phyloP scores from a whole-genome alignment of 2,329 filamentous ascomycete species.

The Cladosporium austrohemisphaericum region DNA sequence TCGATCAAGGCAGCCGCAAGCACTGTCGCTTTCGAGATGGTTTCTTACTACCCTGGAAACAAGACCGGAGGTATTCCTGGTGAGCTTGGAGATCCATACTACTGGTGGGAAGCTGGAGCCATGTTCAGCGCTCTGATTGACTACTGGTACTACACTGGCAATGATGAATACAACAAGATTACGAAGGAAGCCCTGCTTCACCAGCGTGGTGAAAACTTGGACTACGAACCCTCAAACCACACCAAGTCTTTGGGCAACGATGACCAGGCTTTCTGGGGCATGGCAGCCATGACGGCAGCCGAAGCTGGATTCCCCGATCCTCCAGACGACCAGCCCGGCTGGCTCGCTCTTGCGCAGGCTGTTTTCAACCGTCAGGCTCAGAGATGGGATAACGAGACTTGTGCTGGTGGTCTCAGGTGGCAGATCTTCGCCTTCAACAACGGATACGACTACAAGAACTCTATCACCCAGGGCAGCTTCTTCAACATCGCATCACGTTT shows the following conservation, averaged over 20 bases:
- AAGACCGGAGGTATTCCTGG: slow-evolving; percentile 49
- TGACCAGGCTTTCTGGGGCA: slow-evolving; percentile 57
- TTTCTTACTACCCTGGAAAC: slow-evolving; percentile 53
- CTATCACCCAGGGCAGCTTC: slow-evolving; percentile 51
- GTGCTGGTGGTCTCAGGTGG: slow-evolving; percentile 39
- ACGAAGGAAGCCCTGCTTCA: slow-evolving; percentile 55
- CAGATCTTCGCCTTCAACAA: slow-evolving; percentile 45
- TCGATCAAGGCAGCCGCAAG: slow-evolving; percentile 44
- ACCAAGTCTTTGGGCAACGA: slow-evolving; percentile 45
- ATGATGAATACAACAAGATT: slow-evolving; percentile 59
- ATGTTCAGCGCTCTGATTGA: slow-evolving; percentile 67
- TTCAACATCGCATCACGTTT: slow-evolving; percentile 47
- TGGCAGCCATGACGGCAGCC: slow-evolving; percentile 53
- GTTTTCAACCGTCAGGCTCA: slow-evolving; percentile 39
- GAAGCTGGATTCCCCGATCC: slow-evolving; percentile 48
- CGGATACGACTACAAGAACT: slow-evolving; percentile 48
- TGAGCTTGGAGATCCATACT: slow-evolving; percentile 61
- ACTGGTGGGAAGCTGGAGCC: slow-evolving; percentile 66
- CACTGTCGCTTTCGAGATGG: slow-evolving; percentile 46
- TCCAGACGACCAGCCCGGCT: slow-evolving; percentile 37
- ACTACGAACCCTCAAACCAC: slow-evolving; percentile 55
- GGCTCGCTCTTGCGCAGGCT: slow-evolving; percentile 43
- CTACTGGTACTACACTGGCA: slow-evolving; percentile 66
- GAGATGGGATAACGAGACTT: slow-evolving; percentile 37
- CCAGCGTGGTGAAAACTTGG: slow-evolving; percentile 55